Evolutionary conservation across 2,329 filamentous ascomycete genomes (phyloP), one percentile per base, ranked within the genome.

Genomic region (Fusarium bulbicola): DNA sequence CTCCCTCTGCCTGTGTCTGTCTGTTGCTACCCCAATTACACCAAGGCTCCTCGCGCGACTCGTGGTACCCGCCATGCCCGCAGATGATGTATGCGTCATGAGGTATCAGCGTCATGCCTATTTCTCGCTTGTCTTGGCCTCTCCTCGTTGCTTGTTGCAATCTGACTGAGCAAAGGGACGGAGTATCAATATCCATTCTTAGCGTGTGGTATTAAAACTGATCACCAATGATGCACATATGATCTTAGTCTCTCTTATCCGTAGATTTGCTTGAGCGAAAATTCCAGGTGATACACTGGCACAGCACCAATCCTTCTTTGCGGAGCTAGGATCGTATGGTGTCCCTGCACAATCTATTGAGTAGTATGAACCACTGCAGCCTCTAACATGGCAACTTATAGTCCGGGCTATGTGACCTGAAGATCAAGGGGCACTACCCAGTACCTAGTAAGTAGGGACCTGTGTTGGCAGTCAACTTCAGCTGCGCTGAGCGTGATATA

Each of bases 61-160:
- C 63, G 66, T 63, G 74, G 74, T 78, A 78, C 76, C 70, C 68
- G 75, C 74, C 63, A 60, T 74, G 75, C 65, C 74, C 62, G 72
- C 76, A 75, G 60, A 74, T 66, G 65, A 68, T 73, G 70, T 78
- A 78, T 75, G 74, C 53, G 66, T 67, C 66, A 70, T 67, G 65
- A 78, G 59, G 76, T 78, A 77, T 66, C 61, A 45, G 53, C 63
- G 49, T 58, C 72, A 63, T 59, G 30, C 42, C 57, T 15, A 68
- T 59, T 50, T 63, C 54, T 64, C 32, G 62, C 68, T 58, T 53
- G 40, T 50, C 54, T 59, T 63, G 63, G 43, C 47, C 58, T 56
- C 53, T 62, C 42, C 62, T 61, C 30, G 61, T 45, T 54, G 43
- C 50, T 57, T 59, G 52, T 45, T 70, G 54, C 49, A 42, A 54